Evolutionary conservation across 2,329 filamentous ascomycete species (phyloP).

Genomic region (Verticillium zaregamsianum): DNA sequence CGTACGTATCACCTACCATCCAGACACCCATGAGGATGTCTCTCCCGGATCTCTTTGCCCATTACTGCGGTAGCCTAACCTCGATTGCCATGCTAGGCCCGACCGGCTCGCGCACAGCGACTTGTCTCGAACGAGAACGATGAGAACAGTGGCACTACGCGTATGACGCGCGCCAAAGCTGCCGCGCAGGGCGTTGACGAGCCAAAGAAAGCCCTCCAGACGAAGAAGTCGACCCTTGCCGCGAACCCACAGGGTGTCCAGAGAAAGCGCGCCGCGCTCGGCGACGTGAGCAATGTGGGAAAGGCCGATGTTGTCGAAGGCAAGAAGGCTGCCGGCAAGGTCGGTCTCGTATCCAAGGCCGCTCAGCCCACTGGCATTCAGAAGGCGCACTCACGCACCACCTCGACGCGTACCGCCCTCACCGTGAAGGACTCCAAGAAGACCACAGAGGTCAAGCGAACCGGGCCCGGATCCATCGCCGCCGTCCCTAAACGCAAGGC

Average conservation of each 20-base stretch:
- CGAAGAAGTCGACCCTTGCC: constrained; percentile 60
- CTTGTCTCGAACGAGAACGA: constrained; percentile 89
- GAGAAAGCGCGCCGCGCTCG: constrained; percentile 79
- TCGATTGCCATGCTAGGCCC: constrained; percentile 45
- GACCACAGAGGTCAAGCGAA: constrained; percentile 61
- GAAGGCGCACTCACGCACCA: constrained; percentile 56
- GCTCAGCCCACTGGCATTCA: constrained; percentile 77
- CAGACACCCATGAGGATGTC: constrained; percentile 5
- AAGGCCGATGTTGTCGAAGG: constrained; percentile 69
- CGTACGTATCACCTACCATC: constrained; percentile 23
- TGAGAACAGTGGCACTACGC: constrained; percentile 76
- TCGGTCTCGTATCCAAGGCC: constrained; percentile 72
- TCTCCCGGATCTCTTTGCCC: background rate
- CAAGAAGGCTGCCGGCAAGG: constrained; percentile 70
- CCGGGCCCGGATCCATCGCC: constrained; percentile 65
- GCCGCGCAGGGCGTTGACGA: constrained; percentile 68
- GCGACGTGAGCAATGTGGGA: constrained; percentile 91
- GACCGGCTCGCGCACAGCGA: constrained; percentile 64
- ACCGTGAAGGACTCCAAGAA: constrained; percentile 67
- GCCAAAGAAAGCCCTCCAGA: constrained; percentile 58
- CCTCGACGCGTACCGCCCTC: constrained; percentile 59
- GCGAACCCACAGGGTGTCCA: constrained; percentile 41
- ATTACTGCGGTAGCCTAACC: background rate
- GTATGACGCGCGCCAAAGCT: constrained; percentile 89
- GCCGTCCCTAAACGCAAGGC: constrained; percentile 65